Evolutionary conservation across 257 asterid species (phyloP).

Genomic region (Solanum stenotomum): DNA sequence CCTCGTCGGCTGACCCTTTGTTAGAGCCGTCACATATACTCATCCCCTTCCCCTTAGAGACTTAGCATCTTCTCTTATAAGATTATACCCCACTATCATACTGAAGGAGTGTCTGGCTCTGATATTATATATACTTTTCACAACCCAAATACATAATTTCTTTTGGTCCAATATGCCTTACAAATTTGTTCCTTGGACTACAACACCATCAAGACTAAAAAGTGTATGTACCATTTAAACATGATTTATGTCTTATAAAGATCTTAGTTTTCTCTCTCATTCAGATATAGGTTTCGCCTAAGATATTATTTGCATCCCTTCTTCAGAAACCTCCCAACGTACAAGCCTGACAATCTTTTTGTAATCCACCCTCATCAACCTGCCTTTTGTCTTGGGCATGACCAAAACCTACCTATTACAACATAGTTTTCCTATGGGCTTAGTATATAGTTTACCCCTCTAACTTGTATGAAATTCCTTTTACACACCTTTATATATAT

Average conservation of each 20-base stretch:
- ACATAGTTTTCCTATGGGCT: background rate
- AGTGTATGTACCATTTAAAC: background rate
- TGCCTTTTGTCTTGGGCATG: background rate
- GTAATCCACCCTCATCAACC: background rate
- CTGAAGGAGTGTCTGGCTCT: background rate
- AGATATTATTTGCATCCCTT: background rate
- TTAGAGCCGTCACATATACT: background rate
- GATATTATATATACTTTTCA: background rate
- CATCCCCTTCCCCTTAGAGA: background rate
- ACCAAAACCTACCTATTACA: background rate
- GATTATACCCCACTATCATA: background rate
- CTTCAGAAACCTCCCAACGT: background rate
- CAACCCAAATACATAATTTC: background rate
- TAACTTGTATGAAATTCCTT: background rate
- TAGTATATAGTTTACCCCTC: background rate
- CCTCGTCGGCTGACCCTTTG: background rate
- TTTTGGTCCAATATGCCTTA: background rate
- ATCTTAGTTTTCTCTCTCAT: background rate
- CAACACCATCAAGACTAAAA: background rate
- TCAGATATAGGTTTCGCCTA: background rate
- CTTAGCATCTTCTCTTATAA: background rate
- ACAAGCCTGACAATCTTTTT: background rate
- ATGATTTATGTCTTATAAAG: background rate
- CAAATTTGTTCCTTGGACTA: background rate
- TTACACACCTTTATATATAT: background rate